Percentiles rank a stretch among this genome's conserved stretches.
These are phyloP conservation scores for Taiwanofungus camphoratus DNA, from an alignment of 1,284 basidiomycete species.

Conservation along the genomic window DNA sequence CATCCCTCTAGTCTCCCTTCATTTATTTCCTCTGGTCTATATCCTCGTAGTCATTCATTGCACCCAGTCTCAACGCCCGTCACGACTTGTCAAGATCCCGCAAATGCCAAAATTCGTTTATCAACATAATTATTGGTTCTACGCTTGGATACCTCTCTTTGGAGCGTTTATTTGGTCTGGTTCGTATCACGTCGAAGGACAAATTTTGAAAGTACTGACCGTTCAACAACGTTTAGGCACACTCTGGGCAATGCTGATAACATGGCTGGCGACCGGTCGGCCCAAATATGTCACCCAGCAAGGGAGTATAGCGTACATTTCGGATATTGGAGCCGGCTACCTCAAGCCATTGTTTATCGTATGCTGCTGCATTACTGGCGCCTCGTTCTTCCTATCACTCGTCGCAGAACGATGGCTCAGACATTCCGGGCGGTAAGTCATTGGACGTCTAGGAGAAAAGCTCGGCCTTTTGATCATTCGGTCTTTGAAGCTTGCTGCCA, in stretches of 20 bases:
- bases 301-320: slow-evolving; percentile 62
- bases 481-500: slow-evolving; percentile 43
- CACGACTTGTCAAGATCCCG: too few relatives aligned
- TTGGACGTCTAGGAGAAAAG: background rate
- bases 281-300: slow-evolving; percentile 46
- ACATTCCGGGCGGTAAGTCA: slow-evolving; percentile 49
- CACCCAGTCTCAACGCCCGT: too few relatives aligned
- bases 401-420: slow-evolving; percentile 55
- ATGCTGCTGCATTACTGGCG: slow-evolving; percentile 54
- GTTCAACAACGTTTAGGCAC: slow-evolving; percentile 32
- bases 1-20: too few relatives aligned
- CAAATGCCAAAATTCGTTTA: too few relatives aligned
- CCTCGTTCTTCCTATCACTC: slow-evolving; percentile 55
- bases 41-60: too few relatives aligned
- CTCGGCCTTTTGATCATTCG: background rate
- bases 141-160: slow-evolving; percentile 58
- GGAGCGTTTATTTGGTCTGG: slow-evolving; percentile 61
- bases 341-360: slow-evolving; percentile 70
- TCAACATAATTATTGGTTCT: slow-evolving; percentile 46
- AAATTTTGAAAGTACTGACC: background rate
- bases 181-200: slow-evolving; percentile 27
- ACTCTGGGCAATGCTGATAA: slow-evolving; percentile 60
- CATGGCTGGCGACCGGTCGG: slow-evolving; percentile 49
- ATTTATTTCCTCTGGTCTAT: too few relatives aligned
- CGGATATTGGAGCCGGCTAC: slow-evolving; percentile 63